Base-by-base conservation (phyloP, 2,329 filamentous ascomycete genomes). In the Cladosporium halotolerans region DNA sequence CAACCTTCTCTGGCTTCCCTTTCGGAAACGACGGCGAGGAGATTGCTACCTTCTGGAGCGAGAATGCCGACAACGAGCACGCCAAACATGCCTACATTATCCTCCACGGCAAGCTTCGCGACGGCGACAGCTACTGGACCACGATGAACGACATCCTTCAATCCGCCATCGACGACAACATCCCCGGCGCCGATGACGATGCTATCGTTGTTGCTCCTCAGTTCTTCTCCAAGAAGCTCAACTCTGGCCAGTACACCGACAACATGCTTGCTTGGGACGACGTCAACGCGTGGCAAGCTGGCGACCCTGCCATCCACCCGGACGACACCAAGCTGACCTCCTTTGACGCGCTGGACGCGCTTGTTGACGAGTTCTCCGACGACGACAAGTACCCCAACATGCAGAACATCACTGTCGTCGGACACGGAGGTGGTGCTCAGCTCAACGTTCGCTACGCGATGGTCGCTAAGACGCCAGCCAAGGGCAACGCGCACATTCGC, bases 141-240 rank as follows among this genome's bases (percentile, higher is more conserved):
- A 51, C 47, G 16, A 51, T 51, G 47, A 43, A 44, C 39, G 41
- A 51, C 39, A 51, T 51, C 13, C 40, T 51, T 10, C 16, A 51
- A 28, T 14, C n/a, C 16, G 47, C 47, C 32, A 34, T 42, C 11
- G 47, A 51, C 14, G 47, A 28, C 8, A 32, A 43, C 16, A 34
- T 43, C 47, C 47, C 47, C 6, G 47, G 47, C 14, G 39, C 40
- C 8, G 47, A 51, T n/a, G 40, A 51, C 23, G 39, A 33, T n/a
- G 47, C 47, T 9, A 36, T 51, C 11, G 14, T 51, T 14, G 47
- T 51, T 3, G 47, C 47, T n/a, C 47, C 47, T 13, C 47, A 51
- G 13, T 51, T 51, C 47, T 51, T 51, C 31, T 51, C 47, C 3
- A 33, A 51, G 39, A 51, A 51, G 47, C 47, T 51, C 31, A 51